phyloP scores from a whole-genome alignment of 257 asterid species.

The Rehmannia glutinosa region DNA sequence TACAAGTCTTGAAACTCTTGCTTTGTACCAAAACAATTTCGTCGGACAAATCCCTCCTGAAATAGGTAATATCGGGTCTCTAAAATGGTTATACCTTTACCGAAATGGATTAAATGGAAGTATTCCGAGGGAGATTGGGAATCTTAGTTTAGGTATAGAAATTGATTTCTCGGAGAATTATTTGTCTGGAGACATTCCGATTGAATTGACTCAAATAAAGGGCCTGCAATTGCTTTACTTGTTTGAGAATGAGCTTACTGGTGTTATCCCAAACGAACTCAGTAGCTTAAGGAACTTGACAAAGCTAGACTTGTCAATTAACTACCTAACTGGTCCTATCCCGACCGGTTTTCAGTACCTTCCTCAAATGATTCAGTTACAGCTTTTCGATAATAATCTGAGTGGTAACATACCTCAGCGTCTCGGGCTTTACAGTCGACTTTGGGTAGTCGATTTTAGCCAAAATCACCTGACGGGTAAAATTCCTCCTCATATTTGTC shows the following conservation, averaged over 20 bases:
- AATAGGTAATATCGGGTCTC: conserved; percentile 43
- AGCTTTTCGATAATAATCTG: conserved; percentile 64
- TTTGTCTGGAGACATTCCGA: conserved; percentile 69
- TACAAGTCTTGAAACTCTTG: conserved; percentile 52
- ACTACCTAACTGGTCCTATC: conserved; percentile 71
- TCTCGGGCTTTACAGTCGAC: conserved; percentile 58
- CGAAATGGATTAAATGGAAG: conserved; percentile 74
- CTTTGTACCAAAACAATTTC: conserved; percentile 66
- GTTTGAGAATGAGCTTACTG: conserved; percentile 67
- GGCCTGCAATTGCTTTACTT: conserved; percentile 49
- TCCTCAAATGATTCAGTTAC: conserved; percentile 53
- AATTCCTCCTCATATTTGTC: conserved; percentile 68
- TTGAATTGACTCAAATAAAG: conserved; percentile 48
- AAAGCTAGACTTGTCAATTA: conserved; percentile 74
- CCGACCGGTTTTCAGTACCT: conserved; percentile 74
- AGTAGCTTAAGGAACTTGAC: conserved; percentile 51
- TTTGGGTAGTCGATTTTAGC: conserved; percentile 86
- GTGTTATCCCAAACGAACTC: conserved; percentile 72
- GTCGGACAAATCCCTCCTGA: conserved; percentile 73
- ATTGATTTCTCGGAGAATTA: conserved; percentile 82
- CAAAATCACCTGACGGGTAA: conserved; percentile 62
- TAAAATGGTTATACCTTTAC: conserved; percentile 49
- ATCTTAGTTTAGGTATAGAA: conserved; percentile 49
- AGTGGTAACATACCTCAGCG: conserved; percentile 66
- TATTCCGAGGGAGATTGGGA: conserved; percentile 77